Base-by-base conservation (phyloP, 176 grass and related monocot species). In the Ensete ventricosum region DNA sequence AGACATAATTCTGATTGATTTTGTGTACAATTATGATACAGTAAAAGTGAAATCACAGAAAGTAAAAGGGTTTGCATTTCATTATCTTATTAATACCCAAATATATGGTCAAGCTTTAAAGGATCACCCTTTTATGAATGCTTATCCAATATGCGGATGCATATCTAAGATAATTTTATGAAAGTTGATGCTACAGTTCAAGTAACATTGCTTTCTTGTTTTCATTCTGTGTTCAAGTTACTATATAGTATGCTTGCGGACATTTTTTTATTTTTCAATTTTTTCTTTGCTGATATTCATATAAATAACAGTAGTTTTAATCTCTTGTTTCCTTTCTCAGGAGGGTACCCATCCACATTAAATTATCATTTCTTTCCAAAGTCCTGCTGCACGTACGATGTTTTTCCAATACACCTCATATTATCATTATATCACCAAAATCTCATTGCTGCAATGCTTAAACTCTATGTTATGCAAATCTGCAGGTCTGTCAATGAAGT, bases 311-410 rank as follows among this genome's bases (percentile, higher is more conserved):
- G 74, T 52, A 50, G 55, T 77, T 55, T 66, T 50, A 65, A 73
- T 75, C 57, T 83, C 14, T 73, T 71, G 81, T 82, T n/a, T 51
- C 62, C 50, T 52, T 89, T 79, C 62, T 73, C 86, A 99, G 91
- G 95, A 82, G 95, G 84, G 85, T 99, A 99, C 51, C 95, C 95
- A n/a, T 99, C 95, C 43, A 86, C 91, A 71, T 82, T 99, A 77
- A 94, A 99, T 76, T 99, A 99, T 71, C 84, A 94, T 84, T 99
- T 99, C 81, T 99, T 94, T 78, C 95, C 91, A 3, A 99, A 99
- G 77, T 99, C 95, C 81, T 99, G 95, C 77, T 99, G 90, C 90
- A 99, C 95, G 91, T 99, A 91, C 54, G 90, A 85, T 84, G 58
- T 84, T 82, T 90, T 86, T 83, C 65, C 20, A 73, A 74, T 69